A percentile compares a stretch with the other conserved stretches of the same genome.
Evolutionary conservation across 768 basidiomycete species (phyloP).

Genomic region (Postia placenta): DNA sequence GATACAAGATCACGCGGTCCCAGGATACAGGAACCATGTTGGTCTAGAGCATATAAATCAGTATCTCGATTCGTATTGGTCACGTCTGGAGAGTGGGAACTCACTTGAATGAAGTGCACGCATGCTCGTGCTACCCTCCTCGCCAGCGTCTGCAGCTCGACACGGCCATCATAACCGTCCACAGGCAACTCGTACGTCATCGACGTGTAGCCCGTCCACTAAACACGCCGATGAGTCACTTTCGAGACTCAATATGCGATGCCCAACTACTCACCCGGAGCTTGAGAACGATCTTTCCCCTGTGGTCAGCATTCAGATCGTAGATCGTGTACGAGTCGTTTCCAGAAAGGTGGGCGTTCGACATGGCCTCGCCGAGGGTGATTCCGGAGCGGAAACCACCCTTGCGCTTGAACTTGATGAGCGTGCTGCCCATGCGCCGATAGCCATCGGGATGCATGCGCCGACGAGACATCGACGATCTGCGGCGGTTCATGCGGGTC

Average conservation of each 20-base stretch:
- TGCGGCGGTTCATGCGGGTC: conserved; percentile 27
- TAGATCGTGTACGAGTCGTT: conserved; percentile 57
- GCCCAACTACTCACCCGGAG: conserved; percentile 44
- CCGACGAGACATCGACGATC: conserved; percentile 35
- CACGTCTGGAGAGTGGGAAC: conserved; percentile 3
- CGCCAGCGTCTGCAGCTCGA: conserved; percentile 61
- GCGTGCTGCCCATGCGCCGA: conserved; percentile 41
- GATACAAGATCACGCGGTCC: conserved; percentile 64
- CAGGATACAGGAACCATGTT: conserved; percentile 65
- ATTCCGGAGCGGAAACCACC: conserved; percentile 60
- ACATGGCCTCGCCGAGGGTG: conserved; percentile 63
- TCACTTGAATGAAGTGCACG: conserved; percentile 69
- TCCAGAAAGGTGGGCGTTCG: conserved; percentile 52
- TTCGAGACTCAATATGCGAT: neutral
- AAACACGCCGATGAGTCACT: conserved; percentile 1
- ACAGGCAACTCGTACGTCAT: conserved; percentile 73
- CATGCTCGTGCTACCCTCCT: conserved; percentile 65
- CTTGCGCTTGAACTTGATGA: conserved; percentile 72
- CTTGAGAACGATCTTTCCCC: conserved; percentile 54
- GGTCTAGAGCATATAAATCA: conserved; percentile 33
- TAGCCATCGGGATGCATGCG: conserved; percentile 30
- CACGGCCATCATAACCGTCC: conserved; percentile 58
- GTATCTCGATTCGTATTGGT: neutral
- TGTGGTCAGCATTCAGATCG: conserved; percentile 58
- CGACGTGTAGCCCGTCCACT: conserved; percentile 70